Evolutionary conservation across 2,329 filamentous ascomycete species (phyloP), one percentile per base, ranked within the genome.

Genomic region (Byssochlamys sp.): DNA sequence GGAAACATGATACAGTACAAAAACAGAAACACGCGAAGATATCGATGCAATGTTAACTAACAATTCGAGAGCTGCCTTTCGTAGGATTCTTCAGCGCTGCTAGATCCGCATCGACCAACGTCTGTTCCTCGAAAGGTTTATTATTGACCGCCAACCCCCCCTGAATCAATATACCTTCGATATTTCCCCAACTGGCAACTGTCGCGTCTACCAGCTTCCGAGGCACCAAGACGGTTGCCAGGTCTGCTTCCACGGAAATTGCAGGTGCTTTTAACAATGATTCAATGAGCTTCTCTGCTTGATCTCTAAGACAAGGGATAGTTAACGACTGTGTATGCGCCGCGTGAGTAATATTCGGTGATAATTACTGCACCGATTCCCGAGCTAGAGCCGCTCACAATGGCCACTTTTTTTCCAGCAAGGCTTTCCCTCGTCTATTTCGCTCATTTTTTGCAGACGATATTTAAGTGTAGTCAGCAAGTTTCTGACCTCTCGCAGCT

Each of bases 321-420:
- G 69, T 79, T 81, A 66, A 81, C 67, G 7, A 79, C 76, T 6
- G 80, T 69, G 48, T 70, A 71, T 33, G 78, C 78, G 52, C 79
- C 79, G 12, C 75, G 74, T 49, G 72, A 70, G 11, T 76, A 69
- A 2, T 80, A 69, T 55, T 78, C 77, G 28, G 67, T 65, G 2
- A 73, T 75, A 31, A 78, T 77, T 31, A 76, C 76, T 10, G 71
- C 68, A 26, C 78, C 78, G 58, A 80, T 79, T 52, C 78, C 78
- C 26, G 70, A 73, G 57, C 66, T 71, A 28, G 71, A 74, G 31
- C 76, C 77, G 11, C 73, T 75, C 31, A 85, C 72, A 14, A 84
- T 74, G 4, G 83, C 79, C 51, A 81, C 58, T 39, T 55, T 49
- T 59, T 55, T 49, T 59, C 51, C 69, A 10, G 29, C 26, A 7